Base-by-base conservation (phyloP, 2,329 filamentous ascomycete species). In the Sarocladiaceae sp. region DNA sequence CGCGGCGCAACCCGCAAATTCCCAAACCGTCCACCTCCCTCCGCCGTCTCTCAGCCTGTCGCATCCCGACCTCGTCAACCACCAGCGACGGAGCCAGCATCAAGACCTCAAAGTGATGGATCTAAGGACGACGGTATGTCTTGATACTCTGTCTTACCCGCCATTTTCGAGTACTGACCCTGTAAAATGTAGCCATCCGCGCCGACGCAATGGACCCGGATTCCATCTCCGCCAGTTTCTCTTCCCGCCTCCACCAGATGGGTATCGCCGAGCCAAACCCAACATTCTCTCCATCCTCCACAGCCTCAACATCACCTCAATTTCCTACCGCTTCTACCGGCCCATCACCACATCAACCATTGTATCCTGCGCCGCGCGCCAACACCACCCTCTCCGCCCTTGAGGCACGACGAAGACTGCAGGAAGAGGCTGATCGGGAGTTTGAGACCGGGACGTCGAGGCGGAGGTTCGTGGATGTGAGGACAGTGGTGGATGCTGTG, bases 201-300 rank as follows among this genome's bases (percentile, higher is more conserved):
- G 55, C 62, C 31, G 67, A 73, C 47, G 59, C 59, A 27, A 51
- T 53, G 48, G 64, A 70, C 46, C 65, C 70, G n/a, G 65, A 73
- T 51, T 53, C 58, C 27, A 49, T 61, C 15, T 59, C 64, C 34
- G 55, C 63, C n/a, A 68, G 61, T 49, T 78, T 76, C 57, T 69
- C 74, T 7, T 60, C 61, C 40, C 73, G 76, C 13, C 66, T 80
- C 4, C 66, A 66, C 20, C 60, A 73, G 49, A 76, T 80, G 68
- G 76, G 75, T 54, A 62, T 77, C 23, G 74, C 67, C 7, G 66
- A 73, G 37, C 74, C 76, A 4, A 74, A 72, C 50, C 74, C 75
- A 23, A 76, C 71, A 4, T 70, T 66, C 37, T 78, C 74, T 5
- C 63, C 70, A 19, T 75, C 73, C 2, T 78, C 74, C 6, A 73